Percentiles rank a stretch among this genome's conserved stretches.
Conservation (phyloP, 345 rosid species). For the Erodium maritimum region DNA sequence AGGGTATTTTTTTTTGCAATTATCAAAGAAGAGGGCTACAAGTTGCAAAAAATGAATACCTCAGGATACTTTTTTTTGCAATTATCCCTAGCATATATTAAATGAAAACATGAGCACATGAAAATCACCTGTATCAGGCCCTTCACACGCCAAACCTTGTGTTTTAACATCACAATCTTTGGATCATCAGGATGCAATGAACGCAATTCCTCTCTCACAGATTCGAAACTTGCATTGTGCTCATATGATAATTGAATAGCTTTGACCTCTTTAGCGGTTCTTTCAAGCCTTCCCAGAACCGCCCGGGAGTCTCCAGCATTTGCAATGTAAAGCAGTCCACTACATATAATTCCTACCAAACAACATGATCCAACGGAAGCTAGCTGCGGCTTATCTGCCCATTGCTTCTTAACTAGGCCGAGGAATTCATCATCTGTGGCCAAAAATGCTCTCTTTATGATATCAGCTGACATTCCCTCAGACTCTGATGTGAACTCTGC, state of each 20-base stretch:
- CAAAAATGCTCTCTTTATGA: slow-evolving; percentile 65
- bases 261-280: slow-evolving; percentile 41
- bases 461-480: slow-evolving; percentile 77
- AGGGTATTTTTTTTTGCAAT: no score
- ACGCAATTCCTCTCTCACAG: slow-evolving; percentile 85
- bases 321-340: slow-evolving; percentile 69
- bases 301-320: slow-evolving; percentile 96
- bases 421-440: slow-evolving; percentile 93
- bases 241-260: slow-evolving; percentile 82
- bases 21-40: no score
- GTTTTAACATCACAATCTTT: slow-evolving; percentile 70
- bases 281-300: slow-evolving; percentile 60
- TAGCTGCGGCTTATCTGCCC: slow-evolving; percentile 63
- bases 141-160: slow-evolving; percentile 96
- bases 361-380: slow-evolving; percentile 96
- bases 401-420: slow-evolving; percentile 48
- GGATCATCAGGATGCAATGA: slow-evolving; percentile 93
- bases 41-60: no score
- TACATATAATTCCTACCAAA: slow-evolving; percentile 70
- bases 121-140: slow-evolving; percentile 77
- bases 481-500: slow-evolving; percentile 81
- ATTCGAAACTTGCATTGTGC: slow-evolving; percentile 77
- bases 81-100: no score
- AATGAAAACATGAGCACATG: neutral
- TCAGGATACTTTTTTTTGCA: no score